Evolutionary conservation across 2,329 filamentous ascomycete genomes (phyloP).

Genomic region (Cladosporium sp.): DNA sequence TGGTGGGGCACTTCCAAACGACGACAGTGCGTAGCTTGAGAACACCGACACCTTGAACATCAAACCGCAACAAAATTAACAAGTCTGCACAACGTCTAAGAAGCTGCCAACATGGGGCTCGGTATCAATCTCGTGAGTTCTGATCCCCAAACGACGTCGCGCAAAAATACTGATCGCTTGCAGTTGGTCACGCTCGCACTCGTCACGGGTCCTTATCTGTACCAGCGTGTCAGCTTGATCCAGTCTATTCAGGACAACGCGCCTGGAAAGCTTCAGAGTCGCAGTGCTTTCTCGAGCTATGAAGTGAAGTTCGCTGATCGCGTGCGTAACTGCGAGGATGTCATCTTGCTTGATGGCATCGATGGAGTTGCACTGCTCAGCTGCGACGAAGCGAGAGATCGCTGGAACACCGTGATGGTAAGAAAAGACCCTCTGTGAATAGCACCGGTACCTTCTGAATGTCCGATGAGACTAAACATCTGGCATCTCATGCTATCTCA

Average conservation of each 20-base stretch:
- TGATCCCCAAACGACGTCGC: neutral
- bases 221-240: constrained; percentile 4
- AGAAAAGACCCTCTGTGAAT: neutral
- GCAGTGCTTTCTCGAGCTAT: constrained; percentile 38
- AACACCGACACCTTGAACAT: neutral
- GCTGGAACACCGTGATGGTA: constrained; percentile 51
- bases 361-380: constrained; percentile 43
- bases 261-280: neutral
- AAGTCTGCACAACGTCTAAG: neutral
- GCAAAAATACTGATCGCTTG: neutral
- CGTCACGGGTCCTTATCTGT: neutral
- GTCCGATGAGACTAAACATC: neutral
- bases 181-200: constrained; percentile 5
- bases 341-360: constrained; percentile 37
- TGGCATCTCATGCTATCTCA: neutral
- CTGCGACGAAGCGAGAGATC: constrained; percentile 45
- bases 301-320: constrained; percentile 38
- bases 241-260: neutral
- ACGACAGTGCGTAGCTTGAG: neutral
- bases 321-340: constrained; percentile 48
- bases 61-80: neutral
- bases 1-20: neutral
- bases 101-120: neutral
- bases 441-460: neutral
- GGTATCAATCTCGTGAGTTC: neutral